A percentile compares a stretch with the other conserved stretches of the same genome.
phyloP scores from a whole-genome alignment of 805 yeast species.

The Kodamaea fukazawae region DNA sequence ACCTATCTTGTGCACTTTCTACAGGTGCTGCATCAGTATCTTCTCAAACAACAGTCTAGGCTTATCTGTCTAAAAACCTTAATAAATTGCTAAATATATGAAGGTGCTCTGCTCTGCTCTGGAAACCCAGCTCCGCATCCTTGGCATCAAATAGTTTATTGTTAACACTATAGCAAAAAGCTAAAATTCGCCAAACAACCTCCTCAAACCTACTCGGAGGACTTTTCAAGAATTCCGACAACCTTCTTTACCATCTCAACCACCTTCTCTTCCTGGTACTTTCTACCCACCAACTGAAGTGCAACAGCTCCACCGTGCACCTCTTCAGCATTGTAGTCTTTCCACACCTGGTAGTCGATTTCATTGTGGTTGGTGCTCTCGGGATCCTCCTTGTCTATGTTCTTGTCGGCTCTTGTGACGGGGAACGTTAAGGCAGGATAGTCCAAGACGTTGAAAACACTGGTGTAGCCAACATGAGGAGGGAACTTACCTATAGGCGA shows the following conservation, averaged over 20 bases:
- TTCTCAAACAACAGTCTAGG: too few relatives aligned
- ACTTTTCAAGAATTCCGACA: slow-evolving; percentile 2
- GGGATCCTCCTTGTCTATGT: slow-evolving; percentile 32
- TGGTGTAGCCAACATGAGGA: slow-evolving; percentile 49
- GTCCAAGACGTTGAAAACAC: slow-evolving; percentile 26
- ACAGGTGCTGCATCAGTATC: too few relatives aligned
- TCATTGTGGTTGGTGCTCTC: slow-evolving; percentile 31
- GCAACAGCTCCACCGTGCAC: slow-evolving; percentile 62
- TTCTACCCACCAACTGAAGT: slow-evolving; percentile 61
- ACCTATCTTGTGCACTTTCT: too few relatives aligned
- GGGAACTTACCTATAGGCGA: slow-evolving; percentile 32
- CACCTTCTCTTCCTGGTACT: slow-evolving; percentile 61
- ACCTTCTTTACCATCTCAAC: slow-evolving; percentile 45
- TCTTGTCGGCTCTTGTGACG: slow-evolving; percentile 51
- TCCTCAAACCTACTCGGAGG: not conserved
- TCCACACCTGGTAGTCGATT: slow-evolving; percentile 44
- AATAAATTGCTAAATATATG: too few relatives aligned
- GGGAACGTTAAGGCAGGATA: slow-evolving; percentile 45
- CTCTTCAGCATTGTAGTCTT: slow-evolving; percentile 44
- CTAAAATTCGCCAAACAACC: too few relatives aligned
- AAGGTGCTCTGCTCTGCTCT: too few relatives aligned
- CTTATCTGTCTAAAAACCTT: too few relatives aligned
- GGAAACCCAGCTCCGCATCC: too few relatives aligned
- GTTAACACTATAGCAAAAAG: too few relatives aligned
- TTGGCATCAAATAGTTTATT: too few relatives aligned